Evolutionary conservation across 208 protist species (phyloP).

Genomic region (Trypanosoma theileri): DNA sequence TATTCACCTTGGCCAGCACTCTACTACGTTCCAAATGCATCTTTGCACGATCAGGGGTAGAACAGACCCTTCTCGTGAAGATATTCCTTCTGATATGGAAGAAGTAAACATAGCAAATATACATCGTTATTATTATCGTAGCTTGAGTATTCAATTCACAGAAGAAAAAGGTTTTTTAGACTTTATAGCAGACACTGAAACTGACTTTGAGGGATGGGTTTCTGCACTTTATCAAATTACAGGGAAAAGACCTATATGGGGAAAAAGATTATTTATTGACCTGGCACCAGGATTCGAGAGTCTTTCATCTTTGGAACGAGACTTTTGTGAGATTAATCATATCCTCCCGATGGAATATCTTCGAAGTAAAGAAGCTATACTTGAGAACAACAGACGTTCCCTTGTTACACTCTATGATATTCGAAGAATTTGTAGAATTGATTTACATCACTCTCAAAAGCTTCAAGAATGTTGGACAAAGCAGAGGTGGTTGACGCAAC

Average conservation of each 20-base stretch:
- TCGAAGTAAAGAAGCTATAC: constrained; percentile 25
- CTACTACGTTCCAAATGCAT: constrained; percentile 13
- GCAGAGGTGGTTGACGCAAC: constrained; percentile 20
- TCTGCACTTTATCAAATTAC: constrained; percentile 26
- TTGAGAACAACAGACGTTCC: constrained; percentile 8
- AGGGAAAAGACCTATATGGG: constrained; percentile 7
- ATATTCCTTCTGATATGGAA: constrained; percentile 13
- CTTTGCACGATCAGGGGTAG: constrained; percentile 20
- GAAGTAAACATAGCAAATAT: constrained; percentile 21
- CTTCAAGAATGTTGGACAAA: constrained; percentile 29
- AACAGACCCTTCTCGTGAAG: constrained; percentile 4
- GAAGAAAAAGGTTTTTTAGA: constrained; percentile 18
- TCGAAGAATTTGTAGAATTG: constrained; percentile 13
- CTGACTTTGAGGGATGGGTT: constrained; percentile 38
- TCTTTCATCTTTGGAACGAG: constrained; percentile 18
- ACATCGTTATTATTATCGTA: constrained; percentile 34
- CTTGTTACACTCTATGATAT: constrained; percentile 31
- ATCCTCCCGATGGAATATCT: constrained; percentile 29
- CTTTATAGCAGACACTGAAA: constrained; percentile 29
- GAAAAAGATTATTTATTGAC: constrained; percentile 19
- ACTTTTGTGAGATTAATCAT: constrained; percentile 32
- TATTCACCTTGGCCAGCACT: constrained; percentile 27
- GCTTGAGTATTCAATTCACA: constrained; percentile 25
- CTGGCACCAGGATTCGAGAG: constrained; percentile 1
- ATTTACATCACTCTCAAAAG: constrained; percentile 35